Percentiles rank a stretch among this genome's conserved stretches.
These are phyloP conservation scores for Gyrodon lividus DNA, from an alignment of 768 basidiomycete genomes.

Conservation along the genomic window DNA sequence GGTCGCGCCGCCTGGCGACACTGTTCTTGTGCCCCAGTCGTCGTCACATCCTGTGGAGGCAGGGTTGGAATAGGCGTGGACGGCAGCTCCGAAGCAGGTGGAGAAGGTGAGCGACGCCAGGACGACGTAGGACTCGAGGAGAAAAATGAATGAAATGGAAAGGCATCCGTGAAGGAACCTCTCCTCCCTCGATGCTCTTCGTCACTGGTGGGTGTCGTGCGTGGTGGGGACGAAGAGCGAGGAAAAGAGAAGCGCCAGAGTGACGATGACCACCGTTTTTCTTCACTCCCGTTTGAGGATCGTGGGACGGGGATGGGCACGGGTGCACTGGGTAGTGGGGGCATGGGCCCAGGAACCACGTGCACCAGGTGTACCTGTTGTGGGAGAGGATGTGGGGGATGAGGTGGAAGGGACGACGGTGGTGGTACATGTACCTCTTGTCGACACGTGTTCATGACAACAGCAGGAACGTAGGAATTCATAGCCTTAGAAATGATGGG, in stretches of 20 bases:
- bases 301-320: slow-evolving; percentile 31
- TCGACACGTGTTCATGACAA: slow-evolving; percentile 29
- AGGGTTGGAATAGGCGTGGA: slow-evolving; percentile 31
- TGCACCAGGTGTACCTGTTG: slow-evolving; percentile 12
- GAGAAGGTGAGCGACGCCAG: slow-evolving; percentile 40
- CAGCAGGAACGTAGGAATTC: slow-evolving; percentile 24
- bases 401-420: slow-evolving; percentile 7
- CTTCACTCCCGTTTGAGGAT: slow-evolving; percentile 30
- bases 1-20: slow-evolving; percentile 35
- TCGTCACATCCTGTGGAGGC: slow-evolving; percentile 21
- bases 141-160: slow-evolving; percentile 44
- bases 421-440: slow-evolving; percentile 17
- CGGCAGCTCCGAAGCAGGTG: slow-evolving; percentile 34
- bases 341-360: slow-evolving; percentile 15
- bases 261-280: slow-evolving; percentile 34
- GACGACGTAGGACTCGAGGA: slow-evolving; percentile 31
- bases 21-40: slow-evolving; percentile 29
- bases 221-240: slow-evolving; percentile 28
- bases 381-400: slow-evolving; percentile 9
- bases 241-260: slow-evolving; percentile 37
- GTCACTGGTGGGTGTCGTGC: slow-evolving; percentile 22
- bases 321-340: slow-evolving; percentile 24
- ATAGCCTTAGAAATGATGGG: slow-evolving; percentile 24
- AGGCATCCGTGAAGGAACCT: slow-evolving; percentile 40
- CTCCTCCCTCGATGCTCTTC: slow-evolving; percentile 27